Base-by-base conservation (phyloP, 768 basidiomycete species). In the Tremella mesenterica region DNA sequence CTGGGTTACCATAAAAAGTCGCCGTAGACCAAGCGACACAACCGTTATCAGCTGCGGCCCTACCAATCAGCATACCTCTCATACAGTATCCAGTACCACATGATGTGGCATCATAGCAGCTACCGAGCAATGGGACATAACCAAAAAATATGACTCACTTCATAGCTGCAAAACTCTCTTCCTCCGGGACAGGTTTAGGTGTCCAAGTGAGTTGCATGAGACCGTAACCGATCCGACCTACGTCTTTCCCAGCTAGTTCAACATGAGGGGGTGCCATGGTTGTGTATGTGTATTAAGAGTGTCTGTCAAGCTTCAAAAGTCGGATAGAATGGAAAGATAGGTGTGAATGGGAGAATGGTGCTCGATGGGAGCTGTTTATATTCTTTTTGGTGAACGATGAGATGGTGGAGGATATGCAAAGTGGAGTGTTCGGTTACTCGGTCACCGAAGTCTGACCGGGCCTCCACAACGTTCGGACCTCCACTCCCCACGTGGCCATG, bases 181-280 rank as follows among this genome's bases (percentile, higher is more conserved):
- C 81, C 52, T 85, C 83, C 1, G 80, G 72, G 29, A 77, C 70
- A 9, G 76, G 75, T 16, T 63, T 70, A 9, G 77, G 74, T 14
- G 61, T 77, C 81, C 58, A 81, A 73, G 81, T 83, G 76, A 83
- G 79, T 64, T 77, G 72, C 80, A 81, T 80, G 44, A 82, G 71
- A 0, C 81, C 81, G 62, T 50, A 58, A 33, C 70, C 72, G 25
- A 71, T 58, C 14, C 57, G 54, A 2, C 57, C 60, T 30, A 65
- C 61, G 9, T 54, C 30, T 26, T 65, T 57, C 21, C 63, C 65
- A 20, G 64, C 67, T 23, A 69, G 61, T n/a, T 56, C 60, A 29
- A 59, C 56, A 23, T 56, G 54, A 27, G 61, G 58, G 18, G n/a
- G n/a, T n/a, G n/a, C n/a, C n/a, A n/a, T n/a, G n/a, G n/a, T n/a